Conservation (phyloP, 2,329 filamentous ascomycete species). For the Xylariaceae sp. region DNA sequence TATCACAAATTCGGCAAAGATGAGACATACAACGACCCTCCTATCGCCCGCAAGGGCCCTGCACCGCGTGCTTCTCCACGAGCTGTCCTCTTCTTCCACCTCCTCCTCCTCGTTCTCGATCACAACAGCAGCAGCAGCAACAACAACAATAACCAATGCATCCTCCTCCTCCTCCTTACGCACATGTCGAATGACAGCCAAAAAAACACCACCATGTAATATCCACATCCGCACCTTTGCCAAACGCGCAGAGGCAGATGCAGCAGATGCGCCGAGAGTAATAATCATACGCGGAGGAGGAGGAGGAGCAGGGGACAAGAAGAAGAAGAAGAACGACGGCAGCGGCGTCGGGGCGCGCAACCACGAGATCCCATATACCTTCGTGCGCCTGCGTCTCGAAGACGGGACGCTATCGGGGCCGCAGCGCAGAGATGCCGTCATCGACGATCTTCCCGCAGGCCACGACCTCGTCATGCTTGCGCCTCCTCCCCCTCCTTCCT, state of each 20-base stretch:
- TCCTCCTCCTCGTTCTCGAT: background rate
- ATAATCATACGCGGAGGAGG: too few species aligned
- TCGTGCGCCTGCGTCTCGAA: conserved; percentile 30
- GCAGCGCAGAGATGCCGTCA: conserved; percentile 20
- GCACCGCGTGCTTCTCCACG: conserved; percentile 24
- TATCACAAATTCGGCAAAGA: conserved; percentile 6
- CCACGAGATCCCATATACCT: conserved; percentile 39
- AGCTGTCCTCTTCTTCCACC: conserved; percentile 9
- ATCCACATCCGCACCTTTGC: too few species aligned
- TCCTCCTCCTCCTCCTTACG: too few species aligned
- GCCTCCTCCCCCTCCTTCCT: conserved; percentile 20
- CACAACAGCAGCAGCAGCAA: too few species aligned
- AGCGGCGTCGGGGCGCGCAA: too few species aligned
- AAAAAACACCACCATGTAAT: conserved; percentile 4
- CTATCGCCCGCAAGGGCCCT: conserved; percentile 27
- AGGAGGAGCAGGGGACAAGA: too few species aligned
- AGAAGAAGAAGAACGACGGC: too few species aligned
- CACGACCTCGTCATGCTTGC: conserved; percentile 27
- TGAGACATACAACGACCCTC: conserved; percentile 24
- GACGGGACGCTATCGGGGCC: conserved; percentile 14
- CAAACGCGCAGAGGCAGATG: conserved; percentile 3
- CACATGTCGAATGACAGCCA: background rate
- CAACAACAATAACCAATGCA: too few species aligned
- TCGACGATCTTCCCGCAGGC: conserved; percentile 14
- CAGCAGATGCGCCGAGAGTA: conserved; percentile 23